phyloP scores from a whole-genome alignment of 2,329 filamentous ascomycete genomes.

The Phoma sp. region DNA sequence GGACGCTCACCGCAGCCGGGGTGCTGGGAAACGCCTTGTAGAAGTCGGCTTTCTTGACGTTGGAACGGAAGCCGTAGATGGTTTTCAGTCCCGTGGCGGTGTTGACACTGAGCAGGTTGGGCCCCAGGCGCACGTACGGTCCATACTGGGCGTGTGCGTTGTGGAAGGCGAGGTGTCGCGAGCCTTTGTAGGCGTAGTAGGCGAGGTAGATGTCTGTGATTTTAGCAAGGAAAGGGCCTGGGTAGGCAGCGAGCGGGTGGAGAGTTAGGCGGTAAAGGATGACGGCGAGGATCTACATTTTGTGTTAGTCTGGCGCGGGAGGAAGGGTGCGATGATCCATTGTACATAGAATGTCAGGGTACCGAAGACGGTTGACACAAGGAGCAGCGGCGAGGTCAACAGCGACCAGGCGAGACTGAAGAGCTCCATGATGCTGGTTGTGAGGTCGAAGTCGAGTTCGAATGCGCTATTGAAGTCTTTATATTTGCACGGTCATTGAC shows the following conservation, averaged over 20 bases:
- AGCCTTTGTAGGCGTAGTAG: conserved; percentile 76
- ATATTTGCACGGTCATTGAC: not conserved
- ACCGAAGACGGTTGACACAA: conserved; percentile 34
- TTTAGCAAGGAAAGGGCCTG: conserved; percentile 50
- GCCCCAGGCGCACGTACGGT: conserved; percentile 74
- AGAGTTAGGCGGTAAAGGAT: conserved; percentile 50
- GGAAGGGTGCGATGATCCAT: not conserved
- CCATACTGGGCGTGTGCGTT: conserved; percentile 75
- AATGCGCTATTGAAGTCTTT: not conserved
- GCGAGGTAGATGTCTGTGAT: conserved; percentile 47
- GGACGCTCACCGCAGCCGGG: conserved; percentile 51
- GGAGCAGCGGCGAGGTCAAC: conserved; percentile 33
- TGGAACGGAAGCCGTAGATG: conserved; percentile 57
- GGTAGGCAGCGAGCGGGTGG: conserved; percentile 52
- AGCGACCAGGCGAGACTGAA: conserved; percentile 20
- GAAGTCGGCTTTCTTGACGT: conserved; percentile 57
- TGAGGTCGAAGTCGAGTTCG: not conserved
- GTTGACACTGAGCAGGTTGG: conserved; percentile 80
- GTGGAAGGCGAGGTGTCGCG: conserved; percentile 75
- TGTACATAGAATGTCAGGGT: conserved; percentile 35
- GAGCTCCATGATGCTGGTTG: conserved; percentile 27
- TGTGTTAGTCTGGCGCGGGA: conserved; percentile 13
- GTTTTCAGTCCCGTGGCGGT: conserved; percentile 60
- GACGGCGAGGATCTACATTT: conserved; percentile 29
- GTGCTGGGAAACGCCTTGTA: conserved; percentile 56